phyloP scores from a whole-genome alignment of 805 yeast genomes.

The Candida odintsovae region DNA sequence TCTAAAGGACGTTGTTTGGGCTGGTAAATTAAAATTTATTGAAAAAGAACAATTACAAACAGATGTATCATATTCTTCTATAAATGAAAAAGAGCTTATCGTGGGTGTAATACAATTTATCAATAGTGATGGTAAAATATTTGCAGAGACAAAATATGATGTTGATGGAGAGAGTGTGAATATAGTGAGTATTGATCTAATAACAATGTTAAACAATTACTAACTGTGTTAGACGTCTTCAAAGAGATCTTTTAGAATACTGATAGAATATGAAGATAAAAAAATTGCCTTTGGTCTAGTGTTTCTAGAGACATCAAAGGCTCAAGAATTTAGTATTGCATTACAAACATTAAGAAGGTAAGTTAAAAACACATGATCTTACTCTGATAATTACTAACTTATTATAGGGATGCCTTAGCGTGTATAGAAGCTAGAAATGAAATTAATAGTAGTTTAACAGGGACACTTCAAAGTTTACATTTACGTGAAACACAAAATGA shows the following conservation, averaged over 20 bases:
- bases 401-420: background rate
- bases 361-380: background rate
- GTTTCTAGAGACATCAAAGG: conserved; percentile 27
- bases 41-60: conserved; percentile 19
- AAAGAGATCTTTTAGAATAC: conserved; percentile 28
- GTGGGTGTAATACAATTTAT: conserved; percentile 9
- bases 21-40: conserved; percentile 26
- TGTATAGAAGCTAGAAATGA: conserved; percentile 1
- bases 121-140: conserved; percentile 22
- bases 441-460: background rate
- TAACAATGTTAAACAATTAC: too few species aligned
- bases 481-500: background rate
- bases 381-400: background rate
- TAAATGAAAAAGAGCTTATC: background rate
- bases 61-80: background rate
- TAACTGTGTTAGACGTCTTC: conserved; percentile 10
- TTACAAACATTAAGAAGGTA: conserved; percentile 27
- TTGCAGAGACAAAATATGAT: conserved; percentile 31
- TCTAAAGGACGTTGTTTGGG: conserved; percentile 30
- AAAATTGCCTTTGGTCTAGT: conserved; percentile 37
- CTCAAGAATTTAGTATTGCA: conserved; percentile 32
- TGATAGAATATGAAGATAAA: conserved; percentile 26
- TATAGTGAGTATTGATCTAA: conserved; percentile 18
- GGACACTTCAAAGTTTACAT: background rate
- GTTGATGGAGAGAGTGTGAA: conserved; percentile 26